Base-by-base conservation (phyloP, 1,139 yeast species). In the Candida labiduridarum region DNA sequence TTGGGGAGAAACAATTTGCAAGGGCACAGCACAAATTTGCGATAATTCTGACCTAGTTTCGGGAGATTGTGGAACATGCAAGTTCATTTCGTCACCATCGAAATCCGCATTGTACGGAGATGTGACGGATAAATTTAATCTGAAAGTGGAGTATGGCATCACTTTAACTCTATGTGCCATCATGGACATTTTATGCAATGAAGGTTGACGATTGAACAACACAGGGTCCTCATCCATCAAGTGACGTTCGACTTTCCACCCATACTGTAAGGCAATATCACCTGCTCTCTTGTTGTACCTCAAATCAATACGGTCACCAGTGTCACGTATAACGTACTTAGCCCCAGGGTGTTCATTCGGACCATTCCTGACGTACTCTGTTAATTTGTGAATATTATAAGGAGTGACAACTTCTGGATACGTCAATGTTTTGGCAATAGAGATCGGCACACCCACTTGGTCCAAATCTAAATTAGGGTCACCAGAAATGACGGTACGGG, bases 261-360 rank as follows among this genome's bases (percentile, higher is more conserved):
- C 99, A 63, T 94, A 95, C 68, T 95, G 99, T 59, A 95, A 79
- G 46, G 96, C 97, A 64, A 95, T 89, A 65, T 94, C 99, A 64
- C 99, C 99, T 2, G 98, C 97, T 69, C 99, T 87, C 68, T 94
- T 94, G 74, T 95, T 96, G 71, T 92, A 94, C 67, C 98, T 82
- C 66, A 94, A 80, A 69, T 94, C 99, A 62, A 95, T 92, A 78
- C 99, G 92, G 68, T 95, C 99, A 65, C 99, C 99, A 47, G 96
- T 90, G 66, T 94, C 99, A 76, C 99, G 87, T 52, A 94, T 92
- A 48, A 94, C 97, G 67, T 95, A 95, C 66, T 94, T 94, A 36
- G 99, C 99, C 78, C 99, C 99, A 1, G 99, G 99, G 65, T 94
- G 99, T 70, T 95, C 99, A 68, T 91, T 94, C 30, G 99, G 99